A percentile compares a stretch with the other conserved stretches of the same genome.
These are phyloP conservation scores for Cladophialophora exuberans DNA, from an alignment of 2,329 filamentous ascomycete genomes.

Conservation along the genomic window DNA sequence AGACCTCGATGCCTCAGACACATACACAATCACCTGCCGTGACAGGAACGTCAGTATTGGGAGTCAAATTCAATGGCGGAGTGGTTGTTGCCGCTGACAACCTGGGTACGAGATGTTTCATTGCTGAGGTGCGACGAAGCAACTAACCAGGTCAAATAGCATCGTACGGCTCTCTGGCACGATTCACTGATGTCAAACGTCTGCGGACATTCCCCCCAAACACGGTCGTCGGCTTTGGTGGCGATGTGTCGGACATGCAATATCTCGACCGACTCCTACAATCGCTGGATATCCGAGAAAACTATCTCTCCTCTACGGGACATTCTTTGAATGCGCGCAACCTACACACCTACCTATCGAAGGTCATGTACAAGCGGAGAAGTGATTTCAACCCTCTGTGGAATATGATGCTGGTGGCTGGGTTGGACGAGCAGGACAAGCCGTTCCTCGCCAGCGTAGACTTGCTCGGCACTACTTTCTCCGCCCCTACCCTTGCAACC, in stretches of 20 bases:
- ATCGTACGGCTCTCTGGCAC: conserved; percentile 94
- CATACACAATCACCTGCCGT: conserved; percentile 93
- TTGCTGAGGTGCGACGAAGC: no score
- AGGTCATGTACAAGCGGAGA: conserved; percentile 93
- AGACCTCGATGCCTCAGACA: conserved; percentile 69
- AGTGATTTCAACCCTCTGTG: conserved; percentile 96
- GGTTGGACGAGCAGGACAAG: conserved; percentile 75
- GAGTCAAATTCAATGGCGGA: conserved; percentile 93
- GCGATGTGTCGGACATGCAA: conserved; percentile 99
- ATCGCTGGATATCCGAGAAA: conserved; percentile 84
- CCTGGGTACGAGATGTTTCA: conserved; percentile 72
- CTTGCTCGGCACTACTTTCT: conserved; percentile 89
- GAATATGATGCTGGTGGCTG: conserved; percentile 92
- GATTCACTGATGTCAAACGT: conserved; percentile 96
- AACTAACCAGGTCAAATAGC: no score
- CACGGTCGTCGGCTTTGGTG: conserved; percentile 88
- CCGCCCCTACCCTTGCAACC: conserved; percentile 83
- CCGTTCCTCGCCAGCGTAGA: conserved; percentile 93
- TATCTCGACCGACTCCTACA: conserved; percentile 89
- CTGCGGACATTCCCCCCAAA: conserved; percentile 84
- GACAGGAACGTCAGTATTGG: conserved; percentile 93
- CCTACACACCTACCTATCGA: conserved; percentile 93
- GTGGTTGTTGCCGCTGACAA: conserved; percentile 98
- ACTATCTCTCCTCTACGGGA: conserved; percentile 65
- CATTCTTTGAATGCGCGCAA: conserved; percentile 80